Base-by-base conservation (phyloP, 441 rosid genomes). In the Croton laevigatus region DNA sequence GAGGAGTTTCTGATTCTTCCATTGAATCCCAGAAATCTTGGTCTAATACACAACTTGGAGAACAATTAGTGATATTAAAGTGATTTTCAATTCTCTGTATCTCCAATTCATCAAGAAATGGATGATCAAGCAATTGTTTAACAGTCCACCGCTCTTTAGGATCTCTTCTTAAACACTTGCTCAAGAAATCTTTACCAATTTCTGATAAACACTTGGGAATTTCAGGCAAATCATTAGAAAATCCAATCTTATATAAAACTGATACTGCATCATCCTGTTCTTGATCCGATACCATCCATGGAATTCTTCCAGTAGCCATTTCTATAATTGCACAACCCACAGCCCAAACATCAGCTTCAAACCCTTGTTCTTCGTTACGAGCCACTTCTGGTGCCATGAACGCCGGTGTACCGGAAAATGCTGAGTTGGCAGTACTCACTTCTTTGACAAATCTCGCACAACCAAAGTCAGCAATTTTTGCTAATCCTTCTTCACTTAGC, bases 351-450 rank as follows among this genome's bases (percentile, higher is more conserved):
- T 93, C 98, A 49, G 94, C 90, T 7, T 85, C 76, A 60, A 79
- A 84, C 32, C 88, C 89, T 80, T 89, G 96, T 12, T 84, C 89
- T 71, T 91, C 90, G 20, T 92, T 88, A 4, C 93, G 81, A 1
- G 94, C 97, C 22, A 89, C 97, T 83, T 94, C 97, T 60, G 97
- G 99, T 0, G 99, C 81, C 99, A 94, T 94, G 73, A 89, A 94
- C 71, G 88, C 88, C 78, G 99, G 99, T 38, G 99, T 94, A 57
- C 99, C 97, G 55, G 91, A 81, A 73, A 91, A 74, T n/a, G 62
- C 76, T 13, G 80, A 62, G 51, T n/a, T 60, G 49, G 20, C 68
- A 12, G 16, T 22, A 23, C 10, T 51, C 22, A 0, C 62, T 9
- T 37, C 55, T 16, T 46, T 68, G 27, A 73, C 81, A 62, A 65